phyloP scores from a whole-genome alignment of 805 yeast species.

The Pichia californica region DNA sequence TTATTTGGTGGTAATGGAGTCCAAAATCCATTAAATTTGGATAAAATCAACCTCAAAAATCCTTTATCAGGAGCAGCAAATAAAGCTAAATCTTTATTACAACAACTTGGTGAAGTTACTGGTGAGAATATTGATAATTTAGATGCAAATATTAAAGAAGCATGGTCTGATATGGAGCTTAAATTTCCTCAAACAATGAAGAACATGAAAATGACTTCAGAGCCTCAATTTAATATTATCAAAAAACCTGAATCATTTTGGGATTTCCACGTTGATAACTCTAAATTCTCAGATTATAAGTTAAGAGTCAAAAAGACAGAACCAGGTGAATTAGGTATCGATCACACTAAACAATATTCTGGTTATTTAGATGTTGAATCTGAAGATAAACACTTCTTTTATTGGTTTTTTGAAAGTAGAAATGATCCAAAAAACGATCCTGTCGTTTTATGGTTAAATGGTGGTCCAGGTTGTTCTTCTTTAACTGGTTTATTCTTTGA shows the following conservation, averaged over 20 bases:
- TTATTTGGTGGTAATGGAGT: conserved; percentile 1
- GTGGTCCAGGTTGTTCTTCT: conserved; percentile 96
- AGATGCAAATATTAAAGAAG: conserved; percentile 40
- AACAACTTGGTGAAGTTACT: conserved; percentile 44
- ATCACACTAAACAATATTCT: conserved; percentile 61
- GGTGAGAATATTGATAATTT: conserved; percentile 45
- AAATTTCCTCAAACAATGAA: conserved; percentile 52
- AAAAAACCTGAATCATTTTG: conserved; percentile 30
- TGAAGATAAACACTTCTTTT: conserved; percentile 80
- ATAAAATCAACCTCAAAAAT: neutral
- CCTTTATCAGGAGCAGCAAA: conserved; percentile 1
- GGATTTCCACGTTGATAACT: conserved; percentile 29
- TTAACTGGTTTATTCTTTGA: conserved; percentile 87
- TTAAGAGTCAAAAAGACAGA: conserved; percentile 43
- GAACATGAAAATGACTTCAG: conserved; percentile 42
- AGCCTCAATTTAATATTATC: conserved; percentile 38
- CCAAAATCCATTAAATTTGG: conserved; percentile 10
- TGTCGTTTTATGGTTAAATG: conserved; percentile 80
- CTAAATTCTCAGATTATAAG: conserved; percentile 38
- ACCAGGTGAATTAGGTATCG: conserved; percentile 49
- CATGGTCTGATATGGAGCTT: conserved; percentile 61
- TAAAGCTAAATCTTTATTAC: conserved; percentile 23
- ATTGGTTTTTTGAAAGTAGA: conserved; percentile 91
- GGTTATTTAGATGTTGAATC: conserved; percentile 68
- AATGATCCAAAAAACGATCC: conserved; percentile 85